phyloP scores from a whole-genome alignment of 768 basidiomycete genomes.

The Boletus patriciae region DNA sequence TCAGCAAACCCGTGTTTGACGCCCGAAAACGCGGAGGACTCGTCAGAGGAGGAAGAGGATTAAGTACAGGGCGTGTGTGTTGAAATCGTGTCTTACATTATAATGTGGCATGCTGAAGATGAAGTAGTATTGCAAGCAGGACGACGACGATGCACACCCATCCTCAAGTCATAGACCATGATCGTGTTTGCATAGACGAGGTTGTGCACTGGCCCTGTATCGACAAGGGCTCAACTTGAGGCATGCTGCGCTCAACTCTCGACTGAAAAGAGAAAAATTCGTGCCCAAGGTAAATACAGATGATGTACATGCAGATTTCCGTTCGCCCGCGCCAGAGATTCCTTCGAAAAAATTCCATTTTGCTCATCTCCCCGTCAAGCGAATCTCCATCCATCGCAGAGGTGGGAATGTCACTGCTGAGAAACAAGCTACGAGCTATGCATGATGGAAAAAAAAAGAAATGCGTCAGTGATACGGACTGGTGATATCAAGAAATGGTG shows the following conservation, averaged over 20 bases:
- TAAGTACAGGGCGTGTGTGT: no score
- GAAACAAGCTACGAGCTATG: constrained; percentile 45
- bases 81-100: no score
- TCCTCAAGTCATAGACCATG: no score
- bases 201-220: no score
- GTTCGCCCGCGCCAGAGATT: not conserved
- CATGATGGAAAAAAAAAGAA: no score
- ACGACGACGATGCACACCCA: no score
- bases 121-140: no score
- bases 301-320: no score
- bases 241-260: constrained; percentile 27
- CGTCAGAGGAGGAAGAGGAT: not conserved
- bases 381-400: constrained; percentile 51
- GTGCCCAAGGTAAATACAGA: not conserved
- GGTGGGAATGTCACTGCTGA: constrained; percentile 48
- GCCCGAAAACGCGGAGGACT: constrained; percentile 39
- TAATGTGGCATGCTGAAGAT: no score
- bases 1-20: constrained; percentile 32
- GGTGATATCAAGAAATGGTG: not conserved
- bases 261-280: constrained; percentile 32
- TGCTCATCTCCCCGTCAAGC: constrained; percentile 38
- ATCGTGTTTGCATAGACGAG: no score
- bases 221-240: no score
- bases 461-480: not conserved
- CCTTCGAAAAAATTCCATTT: not conserved